Conservation (phyloP, 1,284 basidiomycete genomes). For the Ceratorhiza oryzae-sativae region DNA sequence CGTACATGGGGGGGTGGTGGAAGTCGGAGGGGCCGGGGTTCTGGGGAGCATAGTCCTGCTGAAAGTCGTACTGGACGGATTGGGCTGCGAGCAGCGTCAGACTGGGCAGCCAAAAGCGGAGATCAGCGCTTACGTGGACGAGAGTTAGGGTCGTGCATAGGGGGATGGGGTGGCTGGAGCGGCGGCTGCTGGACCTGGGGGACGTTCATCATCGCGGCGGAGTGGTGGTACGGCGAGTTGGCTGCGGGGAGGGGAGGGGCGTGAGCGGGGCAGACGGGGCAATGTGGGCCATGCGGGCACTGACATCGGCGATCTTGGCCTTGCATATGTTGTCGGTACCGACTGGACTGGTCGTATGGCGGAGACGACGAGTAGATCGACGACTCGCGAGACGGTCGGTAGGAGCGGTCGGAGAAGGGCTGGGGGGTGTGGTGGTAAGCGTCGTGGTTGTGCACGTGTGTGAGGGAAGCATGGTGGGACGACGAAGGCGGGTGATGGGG, state of each 20-base stretch:
- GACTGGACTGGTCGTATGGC: slow-evolving; percentile 21
- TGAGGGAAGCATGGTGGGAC: slow-evolving; percentile 9
- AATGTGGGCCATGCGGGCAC: slow-evolving; percentile 1
- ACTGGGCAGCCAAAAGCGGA: background rate
- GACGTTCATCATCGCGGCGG: slow-evolving; percentile 23
- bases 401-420: slow-evolving; percentile 25
- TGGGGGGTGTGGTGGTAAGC: slow-evolving; percentile 20
- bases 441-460: slow-evolving; percentile 28
- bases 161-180: slow-evolving; percentile 28
- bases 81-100: slow-evolving; percentile 14
- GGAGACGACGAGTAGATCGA: slow-evolving; percentile 13
- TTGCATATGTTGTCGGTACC: slow-evolving; percentile 27
- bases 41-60: slow-evolving; percentile 3
- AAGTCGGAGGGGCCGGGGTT: slow-evolving; percentile 24
- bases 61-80: slow-evolving; percentile 25
- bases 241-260: background rate
- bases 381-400: slow-evolving; percentile 18
- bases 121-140: slow-evolving; percentile 30
- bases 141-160: slow-evolving; percentile 34
- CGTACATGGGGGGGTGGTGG: slow-evolving; percentile 33
- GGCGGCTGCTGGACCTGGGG: slow-evolving; percentile 33
- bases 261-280: background rate
- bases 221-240: slow-evolving; percentile 34
- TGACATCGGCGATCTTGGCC: slow-evolving; percentile 28
- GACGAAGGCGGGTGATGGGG: slow-evolving; percentile 11